Evolutionary conservation across 257 asterid species (phyloP).

Genomic region (Solanum gandarillasii): DNA sequence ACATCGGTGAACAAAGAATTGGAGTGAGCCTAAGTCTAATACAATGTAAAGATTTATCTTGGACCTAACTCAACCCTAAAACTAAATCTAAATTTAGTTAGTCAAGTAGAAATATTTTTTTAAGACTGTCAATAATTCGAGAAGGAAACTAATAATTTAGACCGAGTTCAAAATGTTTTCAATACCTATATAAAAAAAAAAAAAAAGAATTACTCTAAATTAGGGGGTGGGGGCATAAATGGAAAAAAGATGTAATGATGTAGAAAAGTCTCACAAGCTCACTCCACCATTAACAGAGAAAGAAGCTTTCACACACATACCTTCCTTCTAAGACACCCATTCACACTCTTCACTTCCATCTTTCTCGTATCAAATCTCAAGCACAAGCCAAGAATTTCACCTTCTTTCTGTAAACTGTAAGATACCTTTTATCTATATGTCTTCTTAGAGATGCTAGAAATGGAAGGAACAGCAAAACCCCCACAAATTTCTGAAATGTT

Average conservation of each 20-base stretch:
- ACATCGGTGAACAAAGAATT: too few species aligned
- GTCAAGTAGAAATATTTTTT: fast-evolving
- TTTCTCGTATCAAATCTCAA: neutral
- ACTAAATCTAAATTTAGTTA: too few species aligned
- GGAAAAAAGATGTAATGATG: neutral
- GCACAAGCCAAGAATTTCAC: conserved; percentile 5
- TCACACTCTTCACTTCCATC: neutral
- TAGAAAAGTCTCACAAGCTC: neutral
- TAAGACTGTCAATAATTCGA: too few species aligned
- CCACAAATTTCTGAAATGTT: conserved; percentile 86
- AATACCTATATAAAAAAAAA: too few species aligned
- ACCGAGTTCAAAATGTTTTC: too few species aligned
- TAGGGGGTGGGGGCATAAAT: neutral
- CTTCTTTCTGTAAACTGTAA: neutral
- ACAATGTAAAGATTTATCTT: too few species aligned
- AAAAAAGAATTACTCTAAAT: neutral
- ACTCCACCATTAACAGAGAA: neutral
- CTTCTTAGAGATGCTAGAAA: conserved; percentile 34
- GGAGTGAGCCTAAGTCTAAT: too few species aligned
- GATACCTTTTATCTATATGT: neutral
- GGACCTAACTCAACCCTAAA: too few species aligned
- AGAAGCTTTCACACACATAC: conserved; percentile 34
- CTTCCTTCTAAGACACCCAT: conserved; percentile 72
- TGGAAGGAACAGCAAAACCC: conserved; percentile 51
- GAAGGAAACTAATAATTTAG: too few species aligned